Evolutionary conservation across 768 basidiomycete species (phyloP).

Genomic region (Rhodotorula sphaerocarpa): DNA sequence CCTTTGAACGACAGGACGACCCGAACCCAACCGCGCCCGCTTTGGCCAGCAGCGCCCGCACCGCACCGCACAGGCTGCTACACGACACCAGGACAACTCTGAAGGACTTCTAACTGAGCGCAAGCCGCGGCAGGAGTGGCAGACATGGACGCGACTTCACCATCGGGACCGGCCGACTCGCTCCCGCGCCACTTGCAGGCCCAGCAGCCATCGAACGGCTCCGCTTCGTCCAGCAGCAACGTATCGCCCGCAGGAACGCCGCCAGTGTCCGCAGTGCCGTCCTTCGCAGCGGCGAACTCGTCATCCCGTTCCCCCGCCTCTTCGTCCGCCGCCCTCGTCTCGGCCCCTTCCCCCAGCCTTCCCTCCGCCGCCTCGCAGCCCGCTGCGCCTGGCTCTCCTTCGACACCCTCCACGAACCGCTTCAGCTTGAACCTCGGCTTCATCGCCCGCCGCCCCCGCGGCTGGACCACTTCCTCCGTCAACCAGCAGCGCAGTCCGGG

Average conservation of each 20-base stretch:
- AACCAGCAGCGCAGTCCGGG: conserved; percentile 20
- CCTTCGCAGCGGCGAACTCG: no score
- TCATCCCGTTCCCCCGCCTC: background rate
- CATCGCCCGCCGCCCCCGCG: conserved; percentile 30
- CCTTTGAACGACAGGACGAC: no score
- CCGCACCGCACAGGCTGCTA: no score
- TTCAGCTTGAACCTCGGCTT: conserved; percentile 29
- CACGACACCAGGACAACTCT: no score
- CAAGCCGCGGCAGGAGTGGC: no score
- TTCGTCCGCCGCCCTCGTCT: background rate
- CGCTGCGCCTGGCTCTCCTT: conserved; percentile 4
- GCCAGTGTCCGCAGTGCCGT: background rate
- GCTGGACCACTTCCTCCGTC: conserved; percentile 17
- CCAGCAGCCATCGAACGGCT: background rate
- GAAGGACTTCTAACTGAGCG: no score
- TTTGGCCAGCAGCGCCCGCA: no score
- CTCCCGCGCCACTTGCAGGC: conserved; percentile 19
- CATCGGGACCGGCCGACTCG: conserved; percentile 3
- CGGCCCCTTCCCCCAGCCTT: background rate
- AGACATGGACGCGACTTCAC: no score
- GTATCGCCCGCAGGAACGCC: conserved; percentile 11
- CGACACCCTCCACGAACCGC: conserved; percentile 15
- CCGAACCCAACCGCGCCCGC: no score
- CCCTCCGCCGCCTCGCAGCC: background rate
- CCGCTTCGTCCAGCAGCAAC: conserved; percentile 6